Percentiles rank a stretch among this genome's conserved stretches.
Evolutionary conservation across 345 rosid genomes (phyloP).

Genomic region (Pelargonium nanum): DNA sequence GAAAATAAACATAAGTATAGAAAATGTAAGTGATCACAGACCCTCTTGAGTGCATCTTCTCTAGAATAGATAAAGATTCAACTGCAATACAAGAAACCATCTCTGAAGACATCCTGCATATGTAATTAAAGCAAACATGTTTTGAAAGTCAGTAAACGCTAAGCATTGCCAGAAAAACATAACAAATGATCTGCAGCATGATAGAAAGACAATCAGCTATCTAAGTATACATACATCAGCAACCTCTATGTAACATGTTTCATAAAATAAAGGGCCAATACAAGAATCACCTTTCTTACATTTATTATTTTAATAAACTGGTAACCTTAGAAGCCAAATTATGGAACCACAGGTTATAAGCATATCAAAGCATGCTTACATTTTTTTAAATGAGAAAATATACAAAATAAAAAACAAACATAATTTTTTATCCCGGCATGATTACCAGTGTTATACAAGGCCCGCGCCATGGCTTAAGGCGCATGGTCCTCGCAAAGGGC

Average conservation of each 20-base stretch:
- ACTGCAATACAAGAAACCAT: constrained; percentile 92
- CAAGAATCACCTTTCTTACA: too few relatives aligned
- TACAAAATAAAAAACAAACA: too few relatives aligned
- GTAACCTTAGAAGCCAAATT: too few relatives aligned
- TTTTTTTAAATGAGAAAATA: too few relatives aligned
- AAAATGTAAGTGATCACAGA: constrained; percentile 10
- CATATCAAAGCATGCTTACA: too few relatives aligned
- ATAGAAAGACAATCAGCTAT: background rate
- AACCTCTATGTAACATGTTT: background rate
- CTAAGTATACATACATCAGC: background rate
- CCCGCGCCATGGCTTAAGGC: too few relatives aligned
- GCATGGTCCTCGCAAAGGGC: too few relatives aligned
- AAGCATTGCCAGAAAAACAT: background rate
- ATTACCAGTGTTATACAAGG: too few relatives aligned
- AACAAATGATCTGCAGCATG: background rate
- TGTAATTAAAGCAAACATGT: background rate
- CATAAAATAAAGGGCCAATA: too few relatives aligned
- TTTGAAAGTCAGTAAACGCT: background rate
- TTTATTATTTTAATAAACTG: too few relatives aligned
- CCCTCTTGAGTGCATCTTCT: constrained; percentile 89
- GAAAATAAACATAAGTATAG: background rate
- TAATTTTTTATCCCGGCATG: too few relatives aligned
- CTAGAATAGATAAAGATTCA: constrained; percentile 81
- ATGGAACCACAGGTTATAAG: too few relatives aligned
- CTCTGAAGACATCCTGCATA: constrained; percentile 61